Conservation (phyloP, 768 basidiomycete genomes). For the Lepiota subincarnata region DNA sequence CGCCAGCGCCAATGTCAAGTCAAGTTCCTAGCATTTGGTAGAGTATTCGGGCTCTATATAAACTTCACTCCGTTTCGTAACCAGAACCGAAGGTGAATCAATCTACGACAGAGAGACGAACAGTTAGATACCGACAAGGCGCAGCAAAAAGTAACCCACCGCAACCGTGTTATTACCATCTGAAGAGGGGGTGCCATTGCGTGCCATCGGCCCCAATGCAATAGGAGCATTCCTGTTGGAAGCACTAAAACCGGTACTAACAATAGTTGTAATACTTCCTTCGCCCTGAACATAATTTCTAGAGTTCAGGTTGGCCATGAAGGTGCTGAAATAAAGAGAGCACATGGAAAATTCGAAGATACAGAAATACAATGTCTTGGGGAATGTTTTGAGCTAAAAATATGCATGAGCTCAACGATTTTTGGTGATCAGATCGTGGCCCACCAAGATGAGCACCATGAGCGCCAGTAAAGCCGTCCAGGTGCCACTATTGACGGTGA, state of each 20-base stretch:
- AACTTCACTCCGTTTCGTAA: neutral
- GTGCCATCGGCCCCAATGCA: neutral
- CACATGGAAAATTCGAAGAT: conserved; percentile 27
- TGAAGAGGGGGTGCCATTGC: neutral
- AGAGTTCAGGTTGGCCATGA: conserved; percentile 28
- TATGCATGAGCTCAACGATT: neutral
- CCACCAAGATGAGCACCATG: conserved; percentile 13
- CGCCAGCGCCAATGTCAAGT: no score
- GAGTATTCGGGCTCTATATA: neutral
- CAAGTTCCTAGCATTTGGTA: no score
- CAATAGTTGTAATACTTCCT: neutral
- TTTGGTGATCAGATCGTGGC: neutral
- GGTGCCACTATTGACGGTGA: conserved; percentile 15
- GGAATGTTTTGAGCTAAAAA: conserved; percentile 12
- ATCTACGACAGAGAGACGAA: neutral
- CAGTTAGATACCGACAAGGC: neutral
- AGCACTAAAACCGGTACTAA: no score
- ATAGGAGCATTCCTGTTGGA: neutral
- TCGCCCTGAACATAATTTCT: conserved; percentile 13
- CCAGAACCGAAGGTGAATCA: neutral
- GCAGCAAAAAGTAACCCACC: neutral
- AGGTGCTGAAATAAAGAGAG: conserved; percentile 28
- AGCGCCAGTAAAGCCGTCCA: conserved; percentile 17
- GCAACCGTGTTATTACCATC: neutral
- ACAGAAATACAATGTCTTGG: conserved; percentile 10